Evolutionary conservation across 805 yeast genomes (phyloP), one percentile per base, ranked within the genome.

Genomic region (Soucietia sequanensis): DNA sequence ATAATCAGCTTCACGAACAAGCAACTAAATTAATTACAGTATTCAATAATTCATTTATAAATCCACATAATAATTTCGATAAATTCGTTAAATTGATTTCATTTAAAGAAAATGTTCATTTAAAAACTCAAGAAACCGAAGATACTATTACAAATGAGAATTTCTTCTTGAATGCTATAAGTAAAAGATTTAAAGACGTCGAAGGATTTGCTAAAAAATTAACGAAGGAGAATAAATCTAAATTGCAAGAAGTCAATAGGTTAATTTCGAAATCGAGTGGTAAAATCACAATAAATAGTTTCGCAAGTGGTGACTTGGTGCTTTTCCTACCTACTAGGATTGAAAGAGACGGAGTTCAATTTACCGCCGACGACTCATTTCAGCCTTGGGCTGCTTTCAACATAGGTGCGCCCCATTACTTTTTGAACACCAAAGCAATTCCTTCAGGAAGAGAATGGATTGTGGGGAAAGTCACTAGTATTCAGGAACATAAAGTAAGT

Each of bases 351-450:
- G 37, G 39, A 23, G 29, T 29, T 9, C 46, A 39, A 20, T 55
- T 58, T 25, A 37, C 21, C 10, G 21, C 11, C 5, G 34, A 30
- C 11, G 32, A 27, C 34, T 11, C 33, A 34, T 7, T 14, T 8
- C 76, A 68, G 35, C 88, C 91, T 0, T 91, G 98, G 98, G 96
- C 96, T 0, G 95, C 95, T 1, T 91, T 91, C 65, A 90, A 93
- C 45, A 72, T 85, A 37, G 95, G 91, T 2, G 82, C 87, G 1
- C 93, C 95, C 0, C 89, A 90, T 54, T 89, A 79, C 55, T 82
- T 89, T 50, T 62, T 91, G 43, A 54, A 66, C 11, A 50, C 50
- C 1, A 47, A 40, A 23, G 37, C 34, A 12, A 26, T 31, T 3
- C 23, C 43, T 9, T 29, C 34, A 6, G 68, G 62, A 21, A 76